Evolutionary conservation across 202 grass and related monocot species (phyloP).

Genomic region (Setaria viridis): DNA sequence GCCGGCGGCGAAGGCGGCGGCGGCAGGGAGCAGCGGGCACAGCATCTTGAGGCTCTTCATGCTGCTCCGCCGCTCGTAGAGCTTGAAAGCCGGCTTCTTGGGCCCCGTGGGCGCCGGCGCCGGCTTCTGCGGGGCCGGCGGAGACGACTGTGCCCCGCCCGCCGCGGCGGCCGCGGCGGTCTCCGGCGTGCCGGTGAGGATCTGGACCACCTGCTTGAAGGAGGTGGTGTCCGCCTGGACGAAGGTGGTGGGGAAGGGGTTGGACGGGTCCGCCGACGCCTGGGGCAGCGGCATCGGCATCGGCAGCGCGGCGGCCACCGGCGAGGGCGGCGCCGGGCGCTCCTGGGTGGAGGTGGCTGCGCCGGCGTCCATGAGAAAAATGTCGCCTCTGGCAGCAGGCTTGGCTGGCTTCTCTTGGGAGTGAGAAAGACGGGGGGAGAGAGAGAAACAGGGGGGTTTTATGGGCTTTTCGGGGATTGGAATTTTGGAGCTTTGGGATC

Average conservation of each 20-base stretch:
- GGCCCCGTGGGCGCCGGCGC: constrained; percentile 47
- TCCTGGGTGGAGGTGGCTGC: constrained; percentile 42
- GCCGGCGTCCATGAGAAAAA: constrained; percentile 62
- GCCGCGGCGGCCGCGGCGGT: constrained; percentile 54
- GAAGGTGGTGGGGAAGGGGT: constrained; percentile 85
- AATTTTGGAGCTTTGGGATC: constrained; percentile 59
- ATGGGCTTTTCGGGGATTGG: constrained; percentile 51
- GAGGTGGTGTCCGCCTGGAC: constrained; percentile 85
- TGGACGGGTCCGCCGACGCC: constrained; percentile 50
- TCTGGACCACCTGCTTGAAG: constrained; percentile 97
- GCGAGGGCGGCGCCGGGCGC: constrained; percentile 39
- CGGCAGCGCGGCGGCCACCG: not conserved
- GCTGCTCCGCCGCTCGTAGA: constrained; percentile 85
- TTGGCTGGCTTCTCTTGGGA: not conserved
- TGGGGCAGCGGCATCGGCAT: constrained; percentile 22
- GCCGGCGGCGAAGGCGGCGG: constrained; percentile 37
- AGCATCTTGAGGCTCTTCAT: constrained; percentile 90
- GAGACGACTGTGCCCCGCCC: constrained; percentile 35
- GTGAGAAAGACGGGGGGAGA: not conserved
- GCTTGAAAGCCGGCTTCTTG: constrained; percentile 93
- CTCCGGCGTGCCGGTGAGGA: constrained; percentile 92
- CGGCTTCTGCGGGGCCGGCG: constrained; percentile 17
- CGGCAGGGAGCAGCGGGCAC: constrained; percentile 61
- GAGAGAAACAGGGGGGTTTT: constrained; percentile 43
- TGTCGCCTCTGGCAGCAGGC: constrained; percentile 45